These are phyloP conservation scores for Thelephora aurantiotincta DNA, from an alignment of 768 basidiomycete genomes.

Conservation along the genomic window DNA sequence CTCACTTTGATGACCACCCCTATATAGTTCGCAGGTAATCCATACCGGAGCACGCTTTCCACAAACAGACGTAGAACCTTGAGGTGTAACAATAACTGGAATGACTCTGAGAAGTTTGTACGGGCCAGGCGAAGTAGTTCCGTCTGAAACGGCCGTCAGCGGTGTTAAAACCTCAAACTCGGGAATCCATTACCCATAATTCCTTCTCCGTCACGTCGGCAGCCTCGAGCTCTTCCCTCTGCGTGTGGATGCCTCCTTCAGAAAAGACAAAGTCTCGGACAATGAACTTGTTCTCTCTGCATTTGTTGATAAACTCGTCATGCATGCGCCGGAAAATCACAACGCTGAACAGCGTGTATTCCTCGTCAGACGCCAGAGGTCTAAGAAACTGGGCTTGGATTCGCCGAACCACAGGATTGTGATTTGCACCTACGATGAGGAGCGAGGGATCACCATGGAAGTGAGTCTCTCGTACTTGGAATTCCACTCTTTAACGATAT, in stretches of 20 bases:
- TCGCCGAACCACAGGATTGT: neutral
- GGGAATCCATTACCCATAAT: constrained; percentile 65
- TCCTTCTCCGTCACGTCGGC: constrained; percentile 86
- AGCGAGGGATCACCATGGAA: constrained; percentile 86
- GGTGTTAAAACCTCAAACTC: neutral
- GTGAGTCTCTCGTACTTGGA: constrained; percentile 78
- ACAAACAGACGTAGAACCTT: constrained; percentile 86
- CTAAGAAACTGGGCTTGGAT: constrained; percentile 24
- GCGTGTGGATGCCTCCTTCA: constrained; percentile 66
- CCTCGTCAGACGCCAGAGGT: constrained; percentile 70
- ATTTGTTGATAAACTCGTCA: constrained; percentile 89
- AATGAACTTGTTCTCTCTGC: constrained; percentile 94
- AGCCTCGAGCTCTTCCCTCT: constrained; percentile 66
- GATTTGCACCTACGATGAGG: constrained; percentile 49
- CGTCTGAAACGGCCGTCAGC: constrained; percentile 35
- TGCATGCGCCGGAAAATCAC: constrained; percentile 84
- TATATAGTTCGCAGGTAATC: constrained; percentile 82
- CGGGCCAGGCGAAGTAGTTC: constrained; percentile 82
- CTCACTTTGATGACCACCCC: constrained; percentile 71
- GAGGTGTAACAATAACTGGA: constrained; percentile 86
- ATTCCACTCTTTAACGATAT: constrained; percentile 78
- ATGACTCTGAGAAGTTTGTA: constrained; percentile 95
- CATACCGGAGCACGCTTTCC: constrained; percentile 92
- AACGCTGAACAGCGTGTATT: constrained; percentile 74
- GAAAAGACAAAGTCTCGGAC: constrained; percentile 91